Base-by-base conservation (phyloP, 352 stramenopile species). In the Elongisporangium prolatum region DNA sequence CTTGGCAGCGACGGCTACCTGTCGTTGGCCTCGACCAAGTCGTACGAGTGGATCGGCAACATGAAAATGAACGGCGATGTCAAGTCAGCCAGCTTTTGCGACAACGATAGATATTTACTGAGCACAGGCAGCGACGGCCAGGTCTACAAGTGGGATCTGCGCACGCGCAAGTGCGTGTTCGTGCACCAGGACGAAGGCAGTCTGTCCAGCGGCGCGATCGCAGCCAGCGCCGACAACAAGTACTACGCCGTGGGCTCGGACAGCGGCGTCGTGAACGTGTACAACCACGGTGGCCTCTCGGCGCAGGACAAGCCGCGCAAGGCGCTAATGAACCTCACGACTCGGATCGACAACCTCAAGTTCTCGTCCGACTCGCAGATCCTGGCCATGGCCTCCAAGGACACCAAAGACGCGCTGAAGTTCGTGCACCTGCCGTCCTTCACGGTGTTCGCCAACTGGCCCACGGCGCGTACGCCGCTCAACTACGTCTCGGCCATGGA, bases 391-490 rank as follows among this genome's bases (percentile, higher is more conserved):
- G 88, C 86, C 14, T 98, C 89, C 38, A 82, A 85, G 54, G 87
- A 95, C 54, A 76, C 96, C 55, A 95, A 95, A 61, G 89, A 99
- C 64, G 86, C 89, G 52, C 71, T 99, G 48, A 98, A 98, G 65
- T 68, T 99, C 24, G 78, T 99, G 38, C 96, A 99, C 75, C 67
- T 98, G 51, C 88, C 96, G 49, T 93, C 89, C 1, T 71, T 86
- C 50, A 99, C 93, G 20, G 96, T 99, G 17, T 99, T 98, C 65
- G 77, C 84, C 22, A 99, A 99, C 78, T 99, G 97, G 97, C 97
- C 97, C 4, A 98, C 97, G 21, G 74, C 86, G 25, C 89, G 91
- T 47, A 99, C 97, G 48, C 97, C 97, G n/a, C 72, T 99, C 13
- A 85, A 97, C 51, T 98, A 98, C 75, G 95, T 99, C 34, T 97